Base-by-base conservation (phyloP, 2,329 filamentous ascomycete genomes). In the Sporothrix phasma region DNA sequence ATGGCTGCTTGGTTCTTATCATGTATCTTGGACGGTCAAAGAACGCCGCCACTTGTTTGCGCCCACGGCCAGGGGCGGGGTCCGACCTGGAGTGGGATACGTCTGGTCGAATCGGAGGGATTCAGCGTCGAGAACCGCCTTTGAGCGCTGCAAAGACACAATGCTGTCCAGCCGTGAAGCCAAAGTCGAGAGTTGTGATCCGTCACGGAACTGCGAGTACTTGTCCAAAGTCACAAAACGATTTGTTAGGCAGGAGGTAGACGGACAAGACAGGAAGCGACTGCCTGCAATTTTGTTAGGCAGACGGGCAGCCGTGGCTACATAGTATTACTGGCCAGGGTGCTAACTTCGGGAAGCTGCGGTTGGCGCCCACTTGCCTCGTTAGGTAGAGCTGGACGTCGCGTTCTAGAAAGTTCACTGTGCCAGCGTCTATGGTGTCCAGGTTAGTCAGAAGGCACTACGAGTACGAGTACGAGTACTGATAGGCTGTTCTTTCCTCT, bases 1-100 rank as follows among this genome's bases (percentile, higher is more conserved):
- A 97, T 97, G 73, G 72, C 66, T 60, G 62, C 43, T 24, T 7
- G 17, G 3, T 10, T 45, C 13, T 26, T 34, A 29, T 39, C n/a
- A n/a, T 49, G 22, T 29, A 17, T 34, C 15, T 39, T 6, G 22
- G 22, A 29, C 19, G 15, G 37, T 62, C 24, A 22, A 62, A 46
- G 54, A 49, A 31, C 39, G 39, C 31, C 31, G 45, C 41, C 11
- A 34, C 39, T 62, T 47, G 46, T 62, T 17, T 49, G 47, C n/a
- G 22, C 17, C 34, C 22, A 46, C 47, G 19, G 60, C 34, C 37
- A 19, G 45, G 10, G 51, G 60, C 60, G 60, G 60, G 60, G 47
- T 62, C 34, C 22, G 53, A 26, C 43, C 46, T 47, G 29, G 43
- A 19, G 56, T 19, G 31, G 24, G 24, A 37, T 37, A 37, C 15